Base-by-base conservation (phyloP, 2,329 filamentous ascomycete genomes). In the Ramularia endophylla region DNA sequence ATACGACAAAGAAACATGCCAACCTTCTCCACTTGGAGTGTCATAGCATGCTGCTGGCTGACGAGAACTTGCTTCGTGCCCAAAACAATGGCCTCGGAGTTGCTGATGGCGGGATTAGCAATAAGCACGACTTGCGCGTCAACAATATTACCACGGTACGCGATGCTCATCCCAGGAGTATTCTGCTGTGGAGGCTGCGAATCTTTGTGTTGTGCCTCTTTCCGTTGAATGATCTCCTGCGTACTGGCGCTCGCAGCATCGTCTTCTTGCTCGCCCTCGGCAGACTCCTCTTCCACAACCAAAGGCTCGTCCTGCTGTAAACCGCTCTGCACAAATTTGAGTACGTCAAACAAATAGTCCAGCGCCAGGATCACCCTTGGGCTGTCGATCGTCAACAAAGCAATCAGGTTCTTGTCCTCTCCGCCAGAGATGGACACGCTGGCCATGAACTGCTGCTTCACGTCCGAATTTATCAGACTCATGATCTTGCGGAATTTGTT, bases 1-100 rank as follows among this genome's bases (percentile, higher is more conserved):
- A 99, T 98, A 9, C 92, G 85, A 60, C 94, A 98, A 22, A 98
- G 66, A 63, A 95, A 99, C 92, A 99, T 98, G 54, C 92, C 92
- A 39, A 97, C 78, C 58, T 97, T 83, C 6, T 87, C 89, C 2
- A 98, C 80, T 59, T 98, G 90, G 59, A 99, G 76, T 1, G 92
- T 95, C 53, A 94, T 76, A 7, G 90, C 87, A 67, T 97, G 87
- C 62, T 98, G 94, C 56, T 94, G 85, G 2, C 90, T 94, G 8
- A 97, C 74, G 2, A 97, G 74, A 9, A 97, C 80, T 62, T 98
- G 89, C 61, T 95, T 94, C 2, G 89, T 94, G 36, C 88, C 87
- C 17, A 98, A 73, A 0, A 98, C 94, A 54, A 98, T 94, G 2
- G 92, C 92, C 61, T 99, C 94, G 0, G 92, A 97, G 59, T 83